Evolutionary conservation across 1,284 basidiomycete genomes (phyloP), one percentile per base, ranked within the genome.

Genomic region (Ceratobasidium sp.): DNA sequence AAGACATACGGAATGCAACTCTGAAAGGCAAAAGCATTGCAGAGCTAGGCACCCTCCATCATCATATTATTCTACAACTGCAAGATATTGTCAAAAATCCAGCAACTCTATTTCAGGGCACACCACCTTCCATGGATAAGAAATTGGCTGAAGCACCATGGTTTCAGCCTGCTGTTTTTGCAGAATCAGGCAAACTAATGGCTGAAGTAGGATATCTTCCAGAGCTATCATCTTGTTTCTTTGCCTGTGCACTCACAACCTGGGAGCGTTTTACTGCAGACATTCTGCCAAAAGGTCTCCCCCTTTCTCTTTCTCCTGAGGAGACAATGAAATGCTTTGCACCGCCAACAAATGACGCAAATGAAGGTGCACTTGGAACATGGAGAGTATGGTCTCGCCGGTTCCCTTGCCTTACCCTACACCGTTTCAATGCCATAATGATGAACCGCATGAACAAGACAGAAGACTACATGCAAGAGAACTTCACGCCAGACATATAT

Each of bases 291-390:
- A 75, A 74, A 44, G 78, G 77, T 7, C 21, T 28, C 4, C 73
- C 76, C 43, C 50, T 57, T 23, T 62, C 8, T 1, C 32, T 73
- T 16, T 16, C 76, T 32, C 57, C 64, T 44, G 77, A 77, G 41
- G 78, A 83, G 58, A 76, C 75, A 21, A 67, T 77, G 0, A 47
- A 73, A 5, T 79, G 78, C 23, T 81, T 76, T 77, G 78, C 82
- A 73, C 77, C 78, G 28, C 64, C 79, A 13, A 82, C 82, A 50
- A 83, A 82, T 75, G 80, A 82, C 75, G 74, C 70, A 7, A 82
- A 82, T 73, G 80, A 83, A 71, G 81, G 81, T 5, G 77, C 77
- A 7, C 76, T 83, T 4, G 80, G 81, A 13, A 67, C 50, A 21
- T 67, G 49, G 35, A 35, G 50, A 7, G 63, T 66, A 52, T 66